Base-by-base conservation (phyloP, 495 filamentous ascomycete species). In the Hypoxylon intermedium region DNA sequence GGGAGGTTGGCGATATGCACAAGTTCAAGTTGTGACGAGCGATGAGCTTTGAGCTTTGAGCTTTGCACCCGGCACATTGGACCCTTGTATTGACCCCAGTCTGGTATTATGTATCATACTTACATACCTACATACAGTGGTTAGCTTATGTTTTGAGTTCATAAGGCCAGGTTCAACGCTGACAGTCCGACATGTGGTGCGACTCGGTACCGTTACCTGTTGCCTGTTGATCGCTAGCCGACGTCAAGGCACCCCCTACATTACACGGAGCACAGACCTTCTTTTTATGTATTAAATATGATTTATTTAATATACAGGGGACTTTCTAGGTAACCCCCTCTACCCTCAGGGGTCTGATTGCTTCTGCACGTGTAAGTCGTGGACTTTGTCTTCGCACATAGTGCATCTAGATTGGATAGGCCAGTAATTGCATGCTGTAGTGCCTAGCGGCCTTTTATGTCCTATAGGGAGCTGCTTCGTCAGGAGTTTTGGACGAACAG, bases 281-380 rank as follows among this genome's bases (percentile, higher is more conserved):
- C 33, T 12, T 20, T n/a, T 24, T n/a, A n/a, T n/a, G n/a, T n/a
- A n/a, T n/a, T n/a, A n/a, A n/a, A n/a, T n/a, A n/a, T n/a, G n/a
- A n/a, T n/a, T n/a, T n/a, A n/a, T n/a, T n/a, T 58, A 47, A 60
- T 60, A 30, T 60, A 48, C 50, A 49, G 43, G 47, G 56, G 38
- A 40, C 18, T 28, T 15, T 43, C 21, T 46, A 43, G 24, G 60
- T 42, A 58, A 48, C 43, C 36, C 36, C 36, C 36, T 9, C 2
- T 38, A 20, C 44, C 43, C 40, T 45, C 51, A 51, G 38, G 49
- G 55, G 43, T 50, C 55, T 45, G 26, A 4, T 34, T 55, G 13
- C 24, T 65, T 40, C 55, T 65, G 61, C 50, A 59, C 37, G 28
- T 56, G 24, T 64, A 64, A 65, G 50, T 51, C 50, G 50, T 60